Evolutionary conservation across 495 filamentous ascomycete genomes (phyloP), one percentile per base, ranked within the genome.

Genomic region (Podospora comata): DNA sequence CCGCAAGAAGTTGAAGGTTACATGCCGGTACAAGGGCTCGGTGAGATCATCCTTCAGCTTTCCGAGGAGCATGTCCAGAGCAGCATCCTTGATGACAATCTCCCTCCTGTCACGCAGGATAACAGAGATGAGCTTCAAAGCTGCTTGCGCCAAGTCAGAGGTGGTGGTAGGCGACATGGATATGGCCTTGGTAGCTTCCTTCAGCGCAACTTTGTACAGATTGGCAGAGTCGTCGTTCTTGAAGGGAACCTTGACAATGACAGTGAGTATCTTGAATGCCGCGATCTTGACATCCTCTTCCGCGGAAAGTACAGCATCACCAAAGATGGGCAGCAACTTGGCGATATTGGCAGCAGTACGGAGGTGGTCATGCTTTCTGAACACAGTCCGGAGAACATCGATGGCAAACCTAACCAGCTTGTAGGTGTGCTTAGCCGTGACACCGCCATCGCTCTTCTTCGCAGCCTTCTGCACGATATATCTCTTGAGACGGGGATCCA

Each of bases 231-330:
- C 83, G 65, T 90, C 88, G 64, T 92, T 86, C 55, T 89, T 83
- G 62, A 97, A 78, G 0, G 92, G 92, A 28, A 97, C 91, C 74
- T 91, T 93, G 72, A 92, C 89, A 71, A 97, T 89, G 2, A 94
- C 87, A 0, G 88, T 90, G n/a, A 98, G 79, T 11, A 97, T 81
- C 60, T 92, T 88, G 60, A 97, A 85, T 19, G 92, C 88, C 18
- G 95, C 88, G 27, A 92, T 85, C 78, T 92, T 93, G 64, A 98
- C 89, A 74, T 98, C 95, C 72, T 98, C 95, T 63, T 97, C 91
- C 1, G 84, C 83, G 65, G 89, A 87, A 56, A 96, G 83, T 9
- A 97, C 78, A 1, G 93, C 87, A 79, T 97, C 94, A 27, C 94
- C 93, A 53, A 97, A 84, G 65, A 97, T 89, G 0, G 92, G 92